A percentile compares a stretch with the other conserved stretches of the same genome.
These are phyloP conservation scores for Thraustotheca clavata DNA, from an alignment of 352 stramenopile species.

Conservation along the genomic window DNA sequence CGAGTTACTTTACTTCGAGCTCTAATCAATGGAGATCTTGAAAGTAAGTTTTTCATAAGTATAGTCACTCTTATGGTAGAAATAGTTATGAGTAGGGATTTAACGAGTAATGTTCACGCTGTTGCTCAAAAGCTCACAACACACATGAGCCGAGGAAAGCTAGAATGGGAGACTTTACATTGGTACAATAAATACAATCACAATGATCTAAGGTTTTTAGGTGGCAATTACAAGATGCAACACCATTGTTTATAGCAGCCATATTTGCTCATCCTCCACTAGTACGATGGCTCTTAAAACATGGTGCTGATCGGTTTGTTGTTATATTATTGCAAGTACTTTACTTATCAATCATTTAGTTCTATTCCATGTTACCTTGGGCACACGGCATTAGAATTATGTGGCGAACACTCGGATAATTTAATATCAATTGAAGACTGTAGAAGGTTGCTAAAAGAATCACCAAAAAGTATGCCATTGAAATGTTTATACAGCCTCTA, in stretches of 20 bases:
- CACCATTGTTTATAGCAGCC: constrained; percentile 52
- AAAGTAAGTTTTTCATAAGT: constrained; percentile 22
- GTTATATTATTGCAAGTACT: not conserved
- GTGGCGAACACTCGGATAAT: constrained; percentile 41
- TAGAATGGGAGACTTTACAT: constrained; percentile 60
- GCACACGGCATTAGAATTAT: constrained; percentile 36
- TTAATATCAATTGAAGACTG: constrained; percentile 34
- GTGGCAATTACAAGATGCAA: constrained; percentile 61
- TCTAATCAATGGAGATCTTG: constrained; percentile 24
- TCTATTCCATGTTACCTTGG: constrained; percentile 40
- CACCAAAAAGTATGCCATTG: constrained; percentile 21
- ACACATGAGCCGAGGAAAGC: constrained; percentile 41
- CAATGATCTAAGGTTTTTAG: constrained; percentile 22
- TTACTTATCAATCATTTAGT: constrained; percentile 6
- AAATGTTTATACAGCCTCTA: constrained; percentile 26
- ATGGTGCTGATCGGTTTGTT: constrained; percentile 37
- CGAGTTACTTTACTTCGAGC: constrained; percentile 26
- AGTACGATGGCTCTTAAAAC: constrained; percentile 45
- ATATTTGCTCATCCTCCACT: constrained; percentile 44
- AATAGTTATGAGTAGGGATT: constrained; percentile 30
- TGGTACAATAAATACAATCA: constrained; percentile 28
- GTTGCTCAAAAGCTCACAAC: constrained; percentile 30
- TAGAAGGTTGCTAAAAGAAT: constrained; percentile 29
- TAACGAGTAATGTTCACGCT: constrained; percentile 29
- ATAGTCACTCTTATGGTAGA: constrained; percentile 22